Conservation (phyloP, 495 filamentous ascomycete species). For the Lasiosphaeria hispida region DNA sequence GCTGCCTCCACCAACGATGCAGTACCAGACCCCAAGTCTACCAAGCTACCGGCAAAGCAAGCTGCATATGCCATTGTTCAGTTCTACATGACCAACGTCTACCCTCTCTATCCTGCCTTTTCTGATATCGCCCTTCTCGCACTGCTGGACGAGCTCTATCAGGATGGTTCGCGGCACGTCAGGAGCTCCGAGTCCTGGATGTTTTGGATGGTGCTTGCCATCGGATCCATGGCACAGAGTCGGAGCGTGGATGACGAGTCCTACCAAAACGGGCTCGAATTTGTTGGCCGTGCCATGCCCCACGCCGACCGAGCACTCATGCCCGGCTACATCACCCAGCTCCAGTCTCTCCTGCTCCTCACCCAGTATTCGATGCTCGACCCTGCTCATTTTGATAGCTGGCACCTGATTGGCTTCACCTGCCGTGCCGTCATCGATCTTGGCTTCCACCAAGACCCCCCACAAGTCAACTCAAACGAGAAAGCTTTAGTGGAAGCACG, state of each 20-base stretch:
- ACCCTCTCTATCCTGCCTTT: constrained; percentile 75
- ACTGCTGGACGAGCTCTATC: constrained; percentile 76
- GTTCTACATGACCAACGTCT: constrained; percentile 79
- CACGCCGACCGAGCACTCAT: constrained; percentile 76
- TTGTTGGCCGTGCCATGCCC: constrained; percentile 67
- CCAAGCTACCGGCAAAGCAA: constrained; percentile 63
- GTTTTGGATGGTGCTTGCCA: constrained; percentile 84
- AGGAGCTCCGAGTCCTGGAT: constrained; percentile 78
- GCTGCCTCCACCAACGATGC: constrained; percentile 67
- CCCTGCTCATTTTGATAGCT: constrained; percentile 83
- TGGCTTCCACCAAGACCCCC: constrained; percentile 84
- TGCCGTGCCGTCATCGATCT: constrained; percentile 81
- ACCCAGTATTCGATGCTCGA: constrained; percentile 86
- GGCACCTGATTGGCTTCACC: constrained; percentile 86
- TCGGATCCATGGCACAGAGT: constrained; percentile 70
- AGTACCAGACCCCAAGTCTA: constrained; percentile 53
- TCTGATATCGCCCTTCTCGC: constrained; percentile 69
- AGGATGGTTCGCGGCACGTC: constrained; percentile 56
- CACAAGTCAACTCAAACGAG: constrained; percentile 58
- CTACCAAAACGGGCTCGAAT: constrained; percentile 62
- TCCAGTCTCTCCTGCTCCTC: constrained; percentile 81
- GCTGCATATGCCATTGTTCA: constrained; percentile 65
- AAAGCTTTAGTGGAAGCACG: constrained; percentile 69
- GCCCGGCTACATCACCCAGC: constrained; percentile 75
- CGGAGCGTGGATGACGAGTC: constrained; percentile 60